phyloP scores from a whole-genome alignment of 2,329 filamentous ascomycete species.

The Microdochium nivale region DNA sequence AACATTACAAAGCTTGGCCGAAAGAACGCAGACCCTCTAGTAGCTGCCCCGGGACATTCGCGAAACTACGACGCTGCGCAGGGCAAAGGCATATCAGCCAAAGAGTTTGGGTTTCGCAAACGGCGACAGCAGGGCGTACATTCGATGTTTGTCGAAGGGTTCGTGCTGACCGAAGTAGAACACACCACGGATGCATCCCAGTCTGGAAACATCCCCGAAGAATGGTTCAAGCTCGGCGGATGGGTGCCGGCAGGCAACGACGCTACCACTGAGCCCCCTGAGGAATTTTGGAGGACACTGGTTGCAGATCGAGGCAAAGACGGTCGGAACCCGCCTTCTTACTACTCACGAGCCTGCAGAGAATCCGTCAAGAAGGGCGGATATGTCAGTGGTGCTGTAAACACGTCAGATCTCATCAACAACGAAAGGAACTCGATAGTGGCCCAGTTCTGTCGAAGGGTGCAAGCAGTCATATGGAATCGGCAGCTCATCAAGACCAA shows the following conservation, averaged over 20 bases:
- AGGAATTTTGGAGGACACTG: conserved; percentile 15
- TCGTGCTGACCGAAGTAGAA: conserved; percentile 14
- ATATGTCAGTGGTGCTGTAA: conserved; percentile 8
- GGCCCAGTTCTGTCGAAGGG: conserved; percentile 14
- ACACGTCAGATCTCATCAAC: conserved; percentile 13
- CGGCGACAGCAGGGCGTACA: conserved; percentile 9
- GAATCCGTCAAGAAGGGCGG: conserved; percentile 15
- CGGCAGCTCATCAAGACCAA: conserved; percentile 12
- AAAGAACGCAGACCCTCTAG: conserved; percentile 24
- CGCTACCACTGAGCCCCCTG: conserved; percentile 9
- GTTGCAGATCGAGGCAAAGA: conserved; percentile 15
- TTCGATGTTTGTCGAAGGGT: conserved; percentile 23
- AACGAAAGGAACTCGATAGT: conserved; percentile 17
- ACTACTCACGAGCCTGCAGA: conserved; percentile 14
- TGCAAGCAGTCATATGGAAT: conserved; percentile 18
- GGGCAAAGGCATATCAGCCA: conserved; percentile 9
- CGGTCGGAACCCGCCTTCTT: conserved; percentile 14
- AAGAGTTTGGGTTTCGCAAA: conserved; percentile 14
- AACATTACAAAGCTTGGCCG: conserved; percentile 15
- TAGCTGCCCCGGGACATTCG: conserved; percentile 16
- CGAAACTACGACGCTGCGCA: conserved; percentile 22
- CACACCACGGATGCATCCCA: conserved; percentile 8
- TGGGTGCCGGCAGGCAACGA: conserved; percentile 7
- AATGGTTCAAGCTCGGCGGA: conserved; percentile 11
- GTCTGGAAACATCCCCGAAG: conserved; percentile 12